Base-by-base conservation (phyloP, 106 monocot genomes). In the Allium sativum region DNA sequence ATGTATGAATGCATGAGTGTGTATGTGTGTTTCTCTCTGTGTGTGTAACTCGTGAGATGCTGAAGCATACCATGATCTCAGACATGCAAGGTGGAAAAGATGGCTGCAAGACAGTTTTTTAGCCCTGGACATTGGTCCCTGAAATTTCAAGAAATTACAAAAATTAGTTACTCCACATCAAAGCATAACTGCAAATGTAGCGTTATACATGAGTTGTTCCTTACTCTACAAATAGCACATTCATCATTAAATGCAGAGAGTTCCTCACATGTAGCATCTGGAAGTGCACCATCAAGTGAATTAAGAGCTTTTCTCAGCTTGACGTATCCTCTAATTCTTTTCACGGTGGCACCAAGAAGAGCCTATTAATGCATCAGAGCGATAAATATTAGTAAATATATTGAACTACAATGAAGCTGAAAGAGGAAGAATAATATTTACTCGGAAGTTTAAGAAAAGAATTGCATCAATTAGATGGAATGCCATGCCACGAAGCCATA, bases 161-260 rank as follows among this genome's bases (percentile, higher is more conserved):
- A 40, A 67, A 50, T 48, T 54, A 57, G 8, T 42, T 46, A n/a
- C 21, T 18, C 18, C 12, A 61, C 18, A 45, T n/a, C 40, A 13
- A 67, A 19, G 50, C 22, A 21, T 2, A 72, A 64, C 1, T 16
- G 31, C 62, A 15, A 45, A 56, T 21, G 12, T 65, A 10, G 50
- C 52, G 19, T 31, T 14, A 65, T 12, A 12, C 18, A 21, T 5
- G 46, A 44, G 44, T 44, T 70, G 68, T 45, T 68, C 9, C 73
- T 71, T 78, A 98, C 96, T 75, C 81, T 79, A 62, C 96, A 98
- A 58, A 98, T 98, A 48, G 96, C 96, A 80, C 96, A 98, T 69
- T 98, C 96, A 72, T 98, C 92, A 80, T 98, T 45, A 55, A 72
- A 98, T 62, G 82, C 71, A 69, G 73, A 74, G 16, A 98, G 64